These are phyloP conservation scores for Luffa acutangula DNA, from an alignment of 306 rosid genomes.

Conservation along the genomic window DNA sequence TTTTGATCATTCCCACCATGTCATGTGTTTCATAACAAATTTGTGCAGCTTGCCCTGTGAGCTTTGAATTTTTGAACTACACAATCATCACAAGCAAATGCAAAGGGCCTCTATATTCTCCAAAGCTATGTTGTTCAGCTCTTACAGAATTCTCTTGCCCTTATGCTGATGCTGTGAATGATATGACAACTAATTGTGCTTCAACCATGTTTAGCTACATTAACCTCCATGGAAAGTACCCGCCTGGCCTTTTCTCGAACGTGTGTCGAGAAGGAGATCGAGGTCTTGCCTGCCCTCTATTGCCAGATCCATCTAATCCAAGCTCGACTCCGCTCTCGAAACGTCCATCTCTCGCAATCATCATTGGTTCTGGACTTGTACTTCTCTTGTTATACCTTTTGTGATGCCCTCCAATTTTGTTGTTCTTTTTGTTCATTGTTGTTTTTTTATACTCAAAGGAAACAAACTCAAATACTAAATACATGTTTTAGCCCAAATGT, in stretches of 20 bases:
- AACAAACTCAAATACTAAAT: neutral
- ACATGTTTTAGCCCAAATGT: no score
- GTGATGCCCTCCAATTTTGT: neutral
- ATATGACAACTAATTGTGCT: conserved; percentile 61
- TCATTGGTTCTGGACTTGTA: neutral
- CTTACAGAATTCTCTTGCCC: conserved; percentile 77
- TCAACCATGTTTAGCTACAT: conserved; percentile 89
- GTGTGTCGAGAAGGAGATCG: conserved; percentile 52
- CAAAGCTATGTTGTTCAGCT: conserved; percentile 42
- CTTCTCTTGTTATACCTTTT: neutral
- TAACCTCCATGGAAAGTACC: conserved; percentile 79
- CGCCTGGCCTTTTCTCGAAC: conserved; percentile 78
- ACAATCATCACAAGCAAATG: conserved; percentile 73
- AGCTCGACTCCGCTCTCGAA: neutral
- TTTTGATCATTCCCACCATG: neutral
- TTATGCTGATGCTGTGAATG: conserved; percentile 45
- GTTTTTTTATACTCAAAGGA: neutral
- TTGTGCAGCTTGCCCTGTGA: conserved; percentile 77
- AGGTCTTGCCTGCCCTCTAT: conserved; percentile 64
- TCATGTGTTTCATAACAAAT: neutral
- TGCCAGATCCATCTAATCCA: conserved; percentile 24
- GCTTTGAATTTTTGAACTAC: conserved; percentile 77
- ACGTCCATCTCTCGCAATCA: neutral
- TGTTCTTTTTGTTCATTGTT: neutral
- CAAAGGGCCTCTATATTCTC: conserved; percentile 74